phyloP scores from a whole-genome alignment of 179 eudicot species.

The Spergularia azorica region DNA sequence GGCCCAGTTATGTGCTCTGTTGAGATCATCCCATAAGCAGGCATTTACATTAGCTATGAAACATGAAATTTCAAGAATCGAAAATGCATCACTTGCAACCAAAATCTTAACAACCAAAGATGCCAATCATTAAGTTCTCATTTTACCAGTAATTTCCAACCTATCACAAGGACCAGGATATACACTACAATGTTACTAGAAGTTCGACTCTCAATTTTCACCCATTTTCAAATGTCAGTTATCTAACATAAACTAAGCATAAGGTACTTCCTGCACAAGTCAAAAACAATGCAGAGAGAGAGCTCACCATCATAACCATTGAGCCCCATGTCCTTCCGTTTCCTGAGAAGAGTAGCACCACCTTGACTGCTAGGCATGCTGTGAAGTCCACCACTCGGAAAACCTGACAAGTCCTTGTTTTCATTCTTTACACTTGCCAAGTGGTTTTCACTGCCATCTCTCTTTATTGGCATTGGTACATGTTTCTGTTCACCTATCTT shows the following conservation, averaged over 20 bases:
- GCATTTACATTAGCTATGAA: slow-evolving; percentile 36
- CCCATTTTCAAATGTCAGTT: slow-evolving; percentile 25
- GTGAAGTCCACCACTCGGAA: slow-evolving; percentile 28
- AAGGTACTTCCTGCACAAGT: slow-evolving; percentile 27
- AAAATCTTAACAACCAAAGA: slow-evolving; percentile 23
- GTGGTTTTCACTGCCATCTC: slow-evolving; percentile 42
- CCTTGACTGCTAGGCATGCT: slow-evolving; percentile 25
- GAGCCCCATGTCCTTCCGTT: slow-evolving; percentile 59
- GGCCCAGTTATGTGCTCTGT: slow-evolving; percentile 66
- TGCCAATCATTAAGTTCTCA: slow-evolving; percentile 4
- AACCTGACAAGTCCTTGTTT: slow-evolving; percentile 24
- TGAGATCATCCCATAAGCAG: slow-evolving; percentile 45
- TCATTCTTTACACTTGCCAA: slow-evolving; percentile 34
- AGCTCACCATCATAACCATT: slow-evolving; percentile 84
- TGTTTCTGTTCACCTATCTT: slow-evolving; percentile 43
- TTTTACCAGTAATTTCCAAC: slow-evolving; percentile 14
- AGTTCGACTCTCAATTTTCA: slow-evolving; percentile 19
- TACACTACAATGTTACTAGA: slow-evolving; percentile 5
- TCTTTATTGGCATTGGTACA: slow-evolving; percentile 31
- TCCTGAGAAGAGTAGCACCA: slow-evolving; percentile 41
- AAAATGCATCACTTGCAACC: slow-evolving; percentile 26
- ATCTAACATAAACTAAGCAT: slow-evolving; percentile 16
- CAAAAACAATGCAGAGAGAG: slow-evolving; percentile 34
- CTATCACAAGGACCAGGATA: not conserved
- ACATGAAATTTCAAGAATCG: slow-evolving; percentile 22